These are phyloP conservation scores for Paxillus involutus DNA, from an alignment of 768 basidiomycete species.

Conservation along the genomic window DNA sequence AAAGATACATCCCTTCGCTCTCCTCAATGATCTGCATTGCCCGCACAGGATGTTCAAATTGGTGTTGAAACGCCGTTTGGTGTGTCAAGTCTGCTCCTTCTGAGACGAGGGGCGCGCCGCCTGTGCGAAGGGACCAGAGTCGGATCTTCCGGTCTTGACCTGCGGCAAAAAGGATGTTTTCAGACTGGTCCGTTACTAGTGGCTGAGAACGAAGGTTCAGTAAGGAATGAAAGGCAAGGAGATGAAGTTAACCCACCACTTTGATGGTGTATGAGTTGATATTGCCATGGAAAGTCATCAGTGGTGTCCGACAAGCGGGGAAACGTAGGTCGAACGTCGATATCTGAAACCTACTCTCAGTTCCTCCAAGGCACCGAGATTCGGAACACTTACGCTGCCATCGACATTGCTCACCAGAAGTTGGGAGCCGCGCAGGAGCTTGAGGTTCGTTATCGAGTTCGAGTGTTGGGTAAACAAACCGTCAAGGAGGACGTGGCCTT, in stretches of 20 bases:
- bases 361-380: not conserved
- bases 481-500: slow-evolving; percentile 41
- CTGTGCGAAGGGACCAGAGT: slow-evolving; percentile 66
- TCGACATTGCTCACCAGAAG: slow-evolving; percentile 59
- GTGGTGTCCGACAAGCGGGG: slow-evolving; percentile 40
- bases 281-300: slow-evolving; percentile 53
- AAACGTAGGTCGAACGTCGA: slow-evolving; percentile 65
- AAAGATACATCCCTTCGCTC: slow-evolving; percentile 43
- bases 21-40: slow-evolving; percentile 53
- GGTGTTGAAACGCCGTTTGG: slow-evolving; percentile 32
- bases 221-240: not conserved
- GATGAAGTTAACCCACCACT: slow-evolving; percentile 42
- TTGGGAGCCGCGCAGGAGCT: slow-evolving; percentile 47
- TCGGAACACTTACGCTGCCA: slow-evolving; percentile 48
- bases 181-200: slow-evolving; percentile 52
- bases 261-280: slow-evolving; percentile 51
- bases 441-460: slow-evolving; percentile 56
- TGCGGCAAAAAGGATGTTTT: slow-evolving; percentile 65
- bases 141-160: slow-evolving; percentile 66
- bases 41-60: slow-evolving; percentile 39
- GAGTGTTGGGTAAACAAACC: slow-evolving; percentile 31
- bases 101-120: slow-evolving; percentile 32
- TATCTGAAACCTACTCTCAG: slow-evolving; percentile 41
- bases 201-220: slow-evolving; percentile 45
- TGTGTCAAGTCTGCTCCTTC: not conserved